phyloP scores from a whole-genome alignment of 179 eudicot genomes.

The Corrigiola litoralis region DNA sequence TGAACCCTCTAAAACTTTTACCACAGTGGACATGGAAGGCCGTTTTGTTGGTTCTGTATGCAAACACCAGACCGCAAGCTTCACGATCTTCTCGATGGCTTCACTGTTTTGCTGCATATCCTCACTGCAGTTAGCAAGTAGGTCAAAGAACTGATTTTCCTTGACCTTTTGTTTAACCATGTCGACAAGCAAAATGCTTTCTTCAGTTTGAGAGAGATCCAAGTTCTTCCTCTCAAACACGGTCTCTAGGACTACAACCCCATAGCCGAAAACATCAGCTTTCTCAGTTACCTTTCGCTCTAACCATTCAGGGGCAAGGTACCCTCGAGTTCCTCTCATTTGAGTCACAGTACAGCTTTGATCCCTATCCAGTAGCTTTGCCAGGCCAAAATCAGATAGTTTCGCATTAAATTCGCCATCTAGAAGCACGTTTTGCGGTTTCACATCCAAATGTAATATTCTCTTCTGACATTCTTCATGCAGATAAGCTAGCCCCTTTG shows the following conservation, averaged over 20 bases:
- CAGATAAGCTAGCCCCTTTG: conserved; percentile 46
- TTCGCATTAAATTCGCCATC: conserved; percentile 24
- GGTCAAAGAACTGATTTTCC: background rate
- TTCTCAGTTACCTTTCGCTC: background rate
- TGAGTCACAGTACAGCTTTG: conserved; percentile 3
- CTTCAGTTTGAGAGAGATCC: background rate
- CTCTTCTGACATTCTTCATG: conserved; percentile 45
- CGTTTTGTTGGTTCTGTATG: background rate
- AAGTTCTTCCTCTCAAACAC: conserved; percentile 10
- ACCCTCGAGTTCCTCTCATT: conserved; percentile 13
- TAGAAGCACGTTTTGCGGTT: conserved; percentile 52
- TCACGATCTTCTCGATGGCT: conserved; percentile 8
- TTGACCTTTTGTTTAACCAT: background rate
- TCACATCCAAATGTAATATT: conserved; percentile 46
- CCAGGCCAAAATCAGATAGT: conserved; percentile 12
- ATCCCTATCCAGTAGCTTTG: background rate
- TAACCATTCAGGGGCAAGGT: conserved; percentile 12
- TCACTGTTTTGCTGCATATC: conserved; percentile 4
- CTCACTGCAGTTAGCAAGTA: background rate
- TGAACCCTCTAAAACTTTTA: conserved; percentile 1
- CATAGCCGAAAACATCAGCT: conserved; percentile 7
- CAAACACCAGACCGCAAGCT: conserved; percentile 14
- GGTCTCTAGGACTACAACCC: conserved; percentile 6
- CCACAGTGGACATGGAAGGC: conserved; percentile 8
- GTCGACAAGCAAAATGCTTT: background rate